Base-by-base conservation (phyloP, 805 yeast species). In the Yamadazyma philogaea region DNA sequence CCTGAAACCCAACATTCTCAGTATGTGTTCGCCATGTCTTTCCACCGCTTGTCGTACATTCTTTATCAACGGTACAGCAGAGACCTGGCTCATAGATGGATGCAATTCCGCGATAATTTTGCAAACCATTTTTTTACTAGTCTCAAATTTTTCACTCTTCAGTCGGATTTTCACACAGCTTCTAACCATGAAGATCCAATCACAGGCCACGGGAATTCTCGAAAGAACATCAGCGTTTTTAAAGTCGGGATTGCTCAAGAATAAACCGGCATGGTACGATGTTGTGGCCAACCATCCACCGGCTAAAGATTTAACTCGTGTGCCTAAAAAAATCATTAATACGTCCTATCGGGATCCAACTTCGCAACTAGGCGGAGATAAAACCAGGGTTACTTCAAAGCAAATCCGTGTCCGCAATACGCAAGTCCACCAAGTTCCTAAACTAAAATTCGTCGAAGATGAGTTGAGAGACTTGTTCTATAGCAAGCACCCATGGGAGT, bases 401-500 rank as follows among this genome's bases (percentile, higher is more conserved):
- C 71, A 69, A 40, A 56, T 61, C 33, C 60, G 54, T 40, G 67
- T 66, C 36, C 70, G 70, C 43, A 67, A 68, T 50, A 60, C 59
- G 43, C 38, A 49, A 22, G 56, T 82, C 12, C 70, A 72, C 52
- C 65, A 71, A 49, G 73, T 84, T 8, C 77, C 78, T 32, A 72
- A 74, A 48, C 66, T 86, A 55, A 62, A 61, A 43, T 83, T 75
- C 51, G 61, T 79, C 41, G 93, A 91, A 63, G 99, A 93, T 64
- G 80, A 83, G 53, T 65, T 93, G 52, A 79, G 99, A 68, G 73
- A 77, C 36, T 70, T 85, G 18, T 93, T 93, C 57, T 91, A 83
- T 63, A 80, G 81, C 45, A 96, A 90, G 60, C 99, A 93, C 64
- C 99, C 99, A 6, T 93, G 99, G 99, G 99, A 93, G 65, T 70